Evolutionary conservation across 768 basidiomycete genomes (phyloP).

Genomic region (Mycena leptocephala): DNA sequence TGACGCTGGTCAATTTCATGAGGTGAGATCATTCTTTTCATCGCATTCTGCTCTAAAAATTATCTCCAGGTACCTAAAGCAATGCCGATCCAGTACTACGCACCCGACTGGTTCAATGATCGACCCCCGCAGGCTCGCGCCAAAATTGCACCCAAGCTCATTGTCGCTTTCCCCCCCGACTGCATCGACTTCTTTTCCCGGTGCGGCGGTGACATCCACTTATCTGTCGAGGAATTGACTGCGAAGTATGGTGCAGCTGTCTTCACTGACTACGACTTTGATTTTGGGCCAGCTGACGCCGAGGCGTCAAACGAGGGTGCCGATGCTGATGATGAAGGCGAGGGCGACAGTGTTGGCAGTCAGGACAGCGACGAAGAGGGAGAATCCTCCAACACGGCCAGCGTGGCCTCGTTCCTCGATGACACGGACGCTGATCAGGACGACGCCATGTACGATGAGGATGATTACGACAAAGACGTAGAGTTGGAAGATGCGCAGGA

Average conservation of each 20-base stretch:
- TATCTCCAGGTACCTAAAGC: background rate
- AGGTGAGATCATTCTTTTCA: background rate
- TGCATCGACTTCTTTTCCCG: conserved; percentile 1
- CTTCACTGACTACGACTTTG: conserved; percentile 14
- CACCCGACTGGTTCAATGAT: conserved; percentile 3
- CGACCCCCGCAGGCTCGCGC: background rate
- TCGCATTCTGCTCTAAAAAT: too few relatives aligned
- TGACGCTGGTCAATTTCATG: background rate
- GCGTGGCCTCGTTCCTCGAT: conserved; percentile 3
- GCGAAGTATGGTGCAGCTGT: conserved; percentile 10
- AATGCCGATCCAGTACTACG: conserved; percentile 31
- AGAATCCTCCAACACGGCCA: background rate
- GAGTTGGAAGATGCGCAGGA: background rate
- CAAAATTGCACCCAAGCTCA: background rate
- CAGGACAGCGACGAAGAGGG: conserved; percentile 11
- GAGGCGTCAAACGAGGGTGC: background rate
- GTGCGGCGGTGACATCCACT: background rate
- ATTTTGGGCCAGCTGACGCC: background rate
- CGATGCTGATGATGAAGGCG: background rate
- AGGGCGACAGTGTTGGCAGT: too few relatives aligned
- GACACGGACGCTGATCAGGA: too few relatives aligned
- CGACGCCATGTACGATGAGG: background rate
- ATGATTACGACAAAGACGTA: too few relatives aligned
- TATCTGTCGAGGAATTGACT: background rate
- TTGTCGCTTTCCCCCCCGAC: conserved; percentile 4